phyloP scores from a whole-genome alignment of 257 asterid species.

The Rubia yunnanensis region DNA sequence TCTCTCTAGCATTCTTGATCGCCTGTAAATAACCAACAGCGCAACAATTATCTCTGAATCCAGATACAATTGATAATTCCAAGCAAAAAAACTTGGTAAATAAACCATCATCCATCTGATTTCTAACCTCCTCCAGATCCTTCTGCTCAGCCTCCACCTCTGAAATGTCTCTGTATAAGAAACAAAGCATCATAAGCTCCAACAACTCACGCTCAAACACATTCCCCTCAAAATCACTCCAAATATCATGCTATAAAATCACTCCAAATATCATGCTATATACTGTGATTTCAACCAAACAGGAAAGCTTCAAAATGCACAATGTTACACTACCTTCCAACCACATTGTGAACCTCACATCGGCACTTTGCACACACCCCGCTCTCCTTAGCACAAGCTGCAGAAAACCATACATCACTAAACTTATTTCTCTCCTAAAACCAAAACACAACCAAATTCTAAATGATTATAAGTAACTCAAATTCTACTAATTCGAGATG shows the following conservation, averaged over 20 bases:
- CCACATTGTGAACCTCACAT: constrained; percentile 46
- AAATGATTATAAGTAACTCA: too few relatives aligned
- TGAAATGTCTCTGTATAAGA: constrained; percentile 47
- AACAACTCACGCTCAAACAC: neutral
- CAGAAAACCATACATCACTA: constrained; percentile 9
- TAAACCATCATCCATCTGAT: neutral
- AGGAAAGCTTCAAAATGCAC: neutral
- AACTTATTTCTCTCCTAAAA: constrained; percentile 9
- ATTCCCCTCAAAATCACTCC: neutral
- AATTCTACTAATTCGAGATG: neutral
- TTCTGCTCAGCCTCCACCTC: constrained; percentile 87
- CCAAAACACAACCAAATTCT: neutral
- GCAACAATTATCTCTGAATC: constrained; percentile 11
- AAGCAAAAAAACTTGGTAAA: neutral
- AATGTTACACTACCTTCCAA: constrained; percentile 53
- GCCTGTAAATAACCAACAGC: constrained; percentile 48
- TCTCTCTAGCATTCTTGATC: constrained; percentile 84
- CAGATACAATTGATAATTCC: neutral
- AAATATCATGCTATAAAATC: neutral
- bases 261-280: neutral
- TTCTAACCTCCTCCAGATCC: constrained; percentile 62
- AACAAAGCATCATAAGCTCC: neutral
- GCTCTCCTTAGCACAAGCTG: constrained; percentile 94
- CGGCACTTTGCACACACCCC: constrained; percentile 80
- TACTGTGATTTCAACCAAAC: neutral